Evolutionary conservation across 2,329 filamentous ascomycete species (phyloP).

Genomic region (Venturia oleaginea): DNA sequence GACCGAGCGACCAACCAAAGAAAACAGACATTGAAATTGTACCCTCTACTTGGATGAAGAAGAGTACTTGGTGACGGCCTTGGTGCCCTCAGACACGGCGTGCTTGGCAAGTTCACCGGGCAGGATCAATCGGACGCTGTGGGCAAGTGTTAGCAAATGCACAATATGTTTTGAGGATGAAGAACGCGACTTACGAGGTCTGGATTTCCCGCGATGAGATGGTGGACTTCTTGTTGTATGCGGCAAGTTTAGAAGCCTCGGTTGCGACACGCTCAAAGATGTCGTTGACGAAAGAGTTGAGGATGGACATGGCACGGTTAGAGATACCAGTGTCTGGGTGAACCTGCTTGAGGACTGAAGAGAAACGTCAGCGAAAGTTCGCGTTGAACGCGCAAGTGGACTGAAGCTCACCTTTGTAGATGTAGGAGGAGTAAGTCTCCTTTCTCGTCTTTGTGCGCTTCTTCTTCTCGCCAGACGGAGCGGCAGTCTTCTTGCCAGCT

Average conservation of each 20-base stretch:
- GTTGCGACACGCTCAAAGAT: conserved; percentile 99
- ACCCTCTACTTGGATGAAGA: conserved; percentile 90
- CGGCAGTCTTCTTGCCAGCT: conserved; percentile 97
- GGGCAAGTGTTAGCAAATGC: conserved; percentile 21
- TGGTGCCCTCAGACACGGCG: conserved; percentile 97
- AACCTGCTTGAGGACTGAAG: conserved; percentile 94
- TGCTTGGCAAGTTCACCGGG: conserved; percentile 99
- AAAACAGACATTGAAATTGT: conserved; percentile 33
- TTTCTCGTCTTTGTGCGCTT: conserved; percentile 99
- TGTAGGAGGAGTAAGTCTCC: conserved; percentile 99
- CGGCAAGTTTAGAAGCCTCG: conserved; percentile 96
- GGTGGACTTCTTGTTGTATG: conserved; percentile 99
- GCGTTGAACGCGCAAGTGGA: conserved; percentile 15
- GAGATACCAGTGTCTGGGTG: conserved; percentile 99
- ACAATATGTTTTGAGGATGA: not conserved
- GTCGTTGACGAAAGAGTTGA: conserved; percentile 99
- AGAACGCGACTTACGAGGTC: conserved; percentile 59
- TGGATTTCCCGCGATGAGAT: conserved; percentile 99
- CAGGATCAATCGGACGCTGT: conserved; percentile 83
- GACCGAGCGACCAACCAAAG: conserved; percentile 40
- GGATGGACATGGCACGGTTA: conserved; percentile 98
- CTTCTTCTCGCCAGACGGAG: conserved; percentile 96
- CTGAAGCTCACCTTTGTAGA: conserved; percentile 83
- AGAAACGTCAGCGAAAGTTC: conserved; percentile 16
- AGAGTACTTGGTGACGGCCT: conserved; percentile 99